These are phyloP conservation scores for Penicillium lagena DNA, from an alignment of 495 filamentous ascomycete species.

Conservation along the genomic window DNA sequence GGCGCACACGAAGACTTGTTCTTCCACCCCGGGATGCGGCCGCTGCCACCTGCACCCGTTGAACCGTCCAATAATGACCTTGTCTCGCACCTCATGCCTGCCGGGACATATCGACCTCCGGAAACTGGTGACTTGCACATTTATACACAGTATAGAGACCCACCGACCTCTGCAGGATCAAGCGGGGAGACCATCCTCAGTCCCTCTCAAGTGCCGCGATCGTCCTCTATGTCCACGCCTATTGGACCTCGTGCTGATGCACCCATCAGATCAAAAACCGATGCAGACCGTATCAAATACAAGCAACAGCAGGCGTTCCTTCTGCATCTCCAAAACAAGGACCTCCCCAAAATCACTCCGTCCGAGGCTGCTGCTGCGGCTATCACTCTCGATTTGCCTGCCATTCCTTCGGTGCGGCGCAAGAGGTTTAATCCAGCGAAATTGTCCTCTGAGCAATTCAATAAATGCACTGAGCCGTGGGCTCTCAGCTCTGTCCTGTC, in stretches of 20 bases:
- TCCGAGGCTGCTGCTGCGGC: slow-evolving; percentile 39
- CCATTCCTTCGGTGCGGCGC: slow-evolving; percentile 60
- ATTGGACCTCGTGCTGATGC: slow-evolving; percentile 74
- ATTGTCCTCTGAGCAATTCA: slow-evolving; percentile 76
- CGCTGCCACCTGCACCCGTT: slow-evolving; percentile 74
- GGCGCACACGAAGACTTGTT: slow-evolving; percentile 85
- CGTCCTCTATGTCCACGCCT: slow-evolving; percentile 73
- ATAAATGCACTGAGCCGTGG: slow-evolving; percentile 85
- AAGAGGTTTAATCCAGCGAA: slow-evolving; percentile 86
- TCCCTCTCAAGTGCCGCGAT: slow-evolving; percentile 65
- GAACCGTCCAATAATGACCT: slow-evolving; percentile 33
- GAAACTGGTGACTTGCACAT: slow-evolving; percentile 28
- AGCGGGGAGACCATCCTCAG: slow-evolving; percentile 39
- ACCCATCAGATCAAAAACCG: slow-evolving; percentile 88
- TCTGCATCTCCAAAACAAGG: slow-evolving; percentile 42
- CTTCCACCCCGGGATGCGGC: slow-evolving; percentile 81
- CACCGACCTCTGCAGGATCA: slow-evolving; percentile 39
- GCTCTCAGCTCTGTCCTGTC: slow-evolving; percentile 78
- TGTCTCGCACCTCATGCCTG: slow-evolving; percentile 46
- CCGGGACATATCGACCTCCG: slow-evolving; percentile 46
- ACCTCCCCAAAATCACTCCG: slow-evolving; percentile 33
- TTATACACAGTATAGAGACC: slow-evolving; percentile 36
- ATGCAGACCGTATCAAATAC: slow-evolving; percentile 65
- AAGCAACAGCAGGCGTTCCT: slow-evolving; percentile 52
- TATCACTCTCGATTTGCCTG: slow-evolving; percentile 61